Conservation (phyloP, 139 green algal genomes). For the Haematococcus lacustris region DNA sequence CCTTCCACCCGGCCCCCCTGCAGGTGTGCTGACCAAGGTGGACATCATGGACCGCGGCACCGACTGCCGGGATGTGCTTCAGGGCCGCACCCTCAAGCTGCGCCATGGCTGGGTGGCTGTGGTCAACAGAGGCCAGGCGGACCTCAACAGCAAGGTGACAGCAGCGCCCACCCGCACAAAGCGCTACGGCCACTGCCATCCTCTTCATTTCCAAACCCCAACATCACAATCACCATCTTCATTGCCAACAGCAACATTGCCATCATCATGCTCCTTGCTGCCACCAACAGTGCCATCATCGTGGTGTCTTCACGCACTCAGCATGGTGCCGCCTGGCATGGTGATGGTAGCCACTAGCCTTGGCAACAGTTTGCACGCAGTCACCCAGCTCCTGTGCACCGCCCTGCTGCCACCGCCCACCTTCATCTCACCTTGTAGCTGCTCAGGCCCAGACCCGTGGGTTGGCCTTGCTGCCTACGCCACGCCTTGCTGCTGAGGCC, state of each 20-base stretch:
- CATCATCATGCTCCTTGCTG: background rate
- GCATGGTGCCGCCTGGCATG: no score
- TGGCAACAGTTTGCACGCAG: no score
- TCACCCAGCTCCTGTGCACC: no score
- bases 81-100: conserved; percentile 62
- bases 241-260: background rate
- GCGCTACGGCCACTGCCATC: no score
- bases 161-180: no score
- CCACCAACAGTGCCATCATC: background rate
- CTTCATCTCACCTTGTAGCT: no score
- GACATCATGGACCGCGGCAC: conserved; percentile 99
- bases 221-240: background rate
- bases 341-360: no score
- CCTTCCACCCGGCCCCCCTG: background rate
- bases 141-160: conserved; percentile 73
- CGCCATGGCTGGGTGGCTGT: conserved; percentile 90
- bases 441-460: no score
- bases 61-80: conserved; percentile 75
- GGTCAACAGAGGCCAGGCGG: conserved; percentile 84
- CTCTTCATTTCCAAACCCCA: no score
- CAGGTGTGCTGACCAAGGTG: conserved; percentile 89
- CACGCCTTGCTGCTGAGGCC: no score
- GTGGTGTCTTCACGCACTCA: background rate
- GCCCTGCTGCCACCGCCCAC: no score
- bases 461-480: no score